Conservation (phyloP, 257 asterid species). For the Solanum lignicaule region DNA sequence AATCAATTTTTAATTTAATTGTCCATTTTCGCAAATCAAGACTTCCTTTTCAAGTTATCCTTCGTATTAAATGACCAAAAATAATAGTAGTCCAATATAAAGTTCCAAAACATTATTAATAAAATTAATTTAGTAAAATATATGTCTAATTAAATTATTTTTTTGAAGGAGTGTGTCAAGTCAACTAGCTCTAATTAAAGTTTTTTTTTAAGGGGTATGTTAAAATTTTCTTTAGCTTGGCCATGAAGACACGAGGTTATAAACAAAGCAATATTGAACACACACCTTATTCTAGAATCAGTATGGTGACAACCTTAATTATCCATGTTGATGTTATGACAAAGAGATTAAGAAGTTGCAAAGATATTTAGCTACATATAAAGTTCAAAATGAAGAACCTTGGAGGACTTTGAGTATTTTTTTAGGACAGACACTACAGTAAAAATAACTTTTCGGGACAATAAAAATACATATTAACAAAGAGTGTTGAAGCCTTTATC, state of each 20-base stretch:
- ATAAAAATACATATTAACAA: neutral
- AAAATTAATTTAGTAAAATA: neutral
- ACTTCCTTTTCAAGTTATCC: neutral
- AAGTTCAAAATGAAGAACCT: conserved; percentile 3
- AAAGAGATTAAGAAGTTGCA: neutral
- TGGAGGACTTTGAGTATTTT: neutral
- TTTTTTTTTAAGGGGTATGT: neutral
- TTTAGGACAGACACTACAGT: neutral
- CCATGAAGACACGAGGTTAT: neutral
- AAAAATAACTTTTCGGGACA: no score
- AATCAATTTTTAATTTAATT: no score
- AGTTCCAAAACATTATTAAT: neutral
- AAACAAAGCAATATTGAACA: neutral
- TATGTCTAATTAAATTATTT: no score
- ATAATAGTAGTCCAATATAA: neutral
- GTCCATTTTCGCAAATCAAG: neutral
- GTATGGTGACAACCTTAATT: neutral
- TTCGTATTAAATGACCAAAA: neutral
- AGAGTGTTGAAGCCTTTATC: neutral
- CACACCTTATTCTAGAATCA: neutral
- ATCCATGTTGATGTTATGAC: neutral
- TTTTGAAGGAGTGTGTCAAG: neutral
- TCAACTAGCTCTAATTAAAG: neutral
- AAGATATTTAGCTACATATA: neutral
- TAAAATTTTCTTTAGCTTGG: no score